Base-by-base conservation (phyloP, 495 filamentous ascomycete species). In the Aspergillus olivimuriae region DNA sequence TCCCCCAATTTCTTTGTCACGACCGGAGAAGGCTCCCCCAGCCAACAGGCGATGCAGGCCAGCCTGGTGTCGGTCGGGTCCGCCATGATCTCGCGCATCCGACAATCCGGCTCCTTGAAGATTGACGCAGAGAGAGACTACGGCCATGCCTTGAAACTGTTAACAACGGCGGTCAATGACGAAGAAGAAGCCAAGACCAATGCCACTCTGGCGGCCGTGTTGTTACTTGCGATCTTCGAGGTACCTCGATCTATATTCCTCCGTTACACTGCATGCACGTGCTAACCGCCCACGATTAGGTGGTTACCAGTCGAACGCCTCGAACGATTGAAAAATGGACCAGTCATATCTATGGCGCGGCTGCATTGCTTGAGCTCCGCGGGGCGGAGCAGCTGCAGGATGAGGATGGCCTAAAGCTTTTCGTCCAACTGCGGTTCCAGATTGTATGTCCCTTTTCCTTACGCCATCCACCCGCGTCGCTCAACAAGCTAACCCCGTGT, bases 311-410 rank as follows among this genome's bases (percentile, higher is more conserved):
- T 41, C 61, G 65, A 44, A 55, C 62, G 7, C 61, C 65, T 9
- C 55, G 57, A 32, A 70, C 69, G 19, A 62, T 79, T 20, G 58
- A 64, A 15, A 72, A 72, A 2, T 84, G 78, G 67, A 73, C 71
- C 28, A 73, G 73, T 35, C 81, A 85, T 56, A 70, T 82, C 44
- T 69, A 68, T 26, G 81, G 81, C 8, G 76, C 79, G 2, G 70
- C 69, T 0, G 73, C 77, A 0, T 60, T 85, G 4, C 66, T 81
- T 1, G 68, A 73, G 48, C 42, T 83, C 49, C 67, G 81, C 17
- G 81, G 81, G 7, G 39, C 61, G 2, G 64, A 72, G 3, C 78
- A 83, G 49, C 73, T 85, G 36, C 55, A 64, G n/a, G 75, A 66
- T 3, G 55, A 65, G 32, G 68, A 74, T n/a, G 78, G 76, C 9